Percentiles rank a stretch among this genome's conserved stretches.
These are phyloP conservation scores for Penicillium sp. DNA, from an alignment of 2,329 filamentous ascomycete species.

Conservation along the genomic window DNA sequence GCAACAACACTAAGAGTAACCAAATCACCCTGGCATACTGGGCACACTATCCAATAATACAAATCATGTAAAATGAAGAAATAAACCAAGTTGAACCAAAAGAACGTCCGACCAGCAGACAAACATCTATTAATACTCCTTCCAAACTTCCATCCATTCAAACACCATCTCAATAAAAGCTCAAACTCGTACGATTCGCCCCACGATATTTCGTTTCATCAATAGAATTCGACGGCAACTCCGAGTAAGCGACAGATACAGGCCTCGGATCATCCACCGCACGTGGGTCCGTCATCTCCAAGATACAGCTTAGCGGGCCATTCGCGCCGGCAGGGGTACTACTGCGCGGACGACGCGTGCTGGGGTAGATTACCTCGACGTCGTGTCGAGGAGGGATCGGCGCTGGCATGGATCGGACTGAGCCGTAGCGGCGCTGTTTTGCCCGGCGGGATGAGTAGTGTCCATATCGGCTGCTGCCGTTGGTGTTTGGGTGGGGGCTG, in stretches of 20 bases:
- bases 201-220: constrained; percentile 29
- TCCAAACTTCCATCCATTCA: background rate
- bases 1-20: background rate
- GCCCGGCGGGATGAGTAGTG: constrained; percentile 16
- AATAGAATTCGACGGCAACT: constrained; percentile 13
- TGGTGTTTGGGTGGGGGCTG: background rate
- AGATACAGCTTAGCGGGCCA: constrained; percentile 29
- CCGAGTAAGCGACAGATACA: background rate
- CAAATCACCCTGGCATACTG: background rate
- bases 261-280: constrained; percentile 21
- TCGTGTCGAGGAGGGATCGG: constrained; percentile 29
- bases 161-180: constrained; percentile 11
- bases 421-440: constrained; percentile 20
- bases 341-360: constrained; percentile 33
- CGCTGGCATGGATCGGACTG: constrained; percentile 16
- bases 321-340: constrained; percentile 27
- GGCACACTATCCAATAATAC: constrained; percentile 1
- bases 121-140: background rate
- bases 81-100: background rate
- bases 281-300: constrained; percentile 22
- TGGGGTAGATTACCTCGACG: constrained; percentile 33
- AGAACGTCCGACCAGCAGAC: background rate
- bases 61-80: background rate
- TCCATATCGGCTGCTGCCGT: constrained; percentile 10
- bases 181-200: constrained; percentile 29